These are phyloP conservation scores for Diplodia seriata DNA, from an alignment of 2,329 filamentous ascomycete species.

Conservation along the genomic window DNA sequence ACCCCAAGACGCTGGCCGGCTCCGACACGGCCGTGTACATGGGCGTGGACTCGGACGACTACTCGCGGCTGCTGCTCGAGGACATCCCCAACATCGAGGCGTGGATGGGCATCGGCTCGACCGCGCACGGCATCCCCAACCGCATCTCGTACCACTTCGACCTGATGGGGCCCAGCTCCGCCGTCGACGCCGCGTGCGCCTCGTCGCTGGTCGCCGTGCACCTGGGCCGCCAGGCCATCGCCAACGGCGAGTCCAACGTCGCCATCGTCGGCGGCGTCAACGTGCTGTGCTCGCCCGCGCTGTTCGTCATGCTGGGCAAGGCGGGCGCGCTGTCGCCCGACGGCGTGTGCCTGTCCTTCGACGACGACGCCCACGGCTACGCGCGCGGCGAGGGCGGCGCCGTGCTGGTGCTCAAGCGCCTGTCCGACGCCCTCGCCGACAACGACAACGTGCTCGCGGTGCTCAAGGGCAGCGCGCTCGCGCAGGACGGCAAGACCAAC, in stretches of 20 bases:
- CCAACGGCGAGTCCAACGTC: constrained; percentile 41
- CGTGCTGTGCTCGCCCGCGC: constrained; percentile 43
- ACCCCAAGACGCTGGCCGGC: constrained; percentile 36
- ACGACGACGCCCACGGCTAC: constrained; percentile 43
- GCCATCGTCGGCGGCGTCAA: constrained; percentile 47
- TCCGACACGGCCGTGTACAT: constrained; percentile 40
- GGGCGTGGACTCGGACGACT: constrained; percentile 46
- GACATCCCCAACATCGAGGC: constrained; percentile 49
- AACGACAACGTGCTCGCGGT: constrained; percentile 44
- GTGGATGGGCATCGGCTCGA: constrained; percentile 52
- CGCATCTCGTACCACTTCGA: constrained; percentile 46
- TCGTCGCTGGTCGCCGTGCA: constrained; percentile 46
- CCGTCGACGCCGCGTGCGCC: constrained; percentile 49
- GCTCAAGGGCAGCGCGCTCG: constrained; percentile 43
- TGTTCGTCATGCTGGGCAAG: constrained; percentile 42
- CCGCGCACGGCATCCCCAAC: constrained; percentile 48
- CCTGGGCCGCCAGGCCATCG: constrained; percentile 43
- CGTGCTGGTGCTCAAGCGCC: constrained; percentile 42
- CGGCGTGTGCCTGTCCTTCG: constrained; percentile 43
- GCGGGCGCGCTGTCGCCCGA: constrained; percentile 37
- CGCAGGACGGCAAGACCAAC: constrained; percentile 45
- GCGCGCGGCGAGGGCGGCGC: constrained; percentile 44
- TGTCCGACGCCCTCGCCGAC: constrained; percentile 40
- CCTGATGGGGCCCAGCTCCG: constrained; percentile 52
- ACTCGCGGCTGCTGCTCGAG: constrained; percentile 47